These are phyloP conservation scores for Eucalyptus shirleyi DNA, from an alignment of 345 rosid species.

Conservation along the genomic window DNA sequence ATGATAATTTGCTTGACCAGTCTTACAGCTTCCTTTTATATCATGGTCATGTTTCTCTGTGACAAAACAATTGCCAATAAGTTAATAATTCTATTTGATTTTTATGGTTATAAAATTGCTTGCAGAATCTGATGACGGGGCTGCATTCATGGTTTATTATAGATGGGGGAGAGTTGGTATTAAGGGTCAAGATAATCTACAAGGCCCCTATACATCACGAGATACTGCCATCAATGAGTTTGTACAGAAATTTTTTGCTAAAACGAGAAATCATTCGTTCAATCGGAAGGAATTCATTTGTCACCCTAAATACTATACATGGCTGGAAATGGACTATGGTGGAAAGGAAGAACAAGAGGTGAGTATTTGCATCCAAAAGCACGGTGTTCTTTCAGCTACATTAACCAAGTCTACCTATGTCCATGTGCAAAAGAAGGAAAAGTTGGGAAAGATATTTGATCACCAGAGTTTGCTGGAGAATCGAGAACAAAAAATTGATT, in stretches of 20 bases:
- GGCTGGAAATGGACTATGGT: slow-evolving; percentile 79
- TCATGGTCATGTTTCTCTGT: not conserved
- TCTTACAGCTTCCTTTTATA: not conserved
- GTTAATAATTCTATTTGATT: not conserved
- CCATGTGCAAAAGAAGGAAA: not conserved
- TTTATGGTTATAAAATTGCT: not conserved
- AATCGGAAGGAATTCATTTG: slow-evolving; percentile 40
- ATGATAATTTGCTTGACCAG: not conserved
- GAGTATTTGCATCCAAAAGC: slow-evolving; percentile 7
- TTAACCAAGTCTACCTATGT: not conserved
- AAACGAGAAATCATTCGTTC: slow-evolving; percentile 60
- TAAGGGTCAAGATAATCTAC: slow-evolving; percentile 69
- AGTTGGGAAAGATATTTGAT: not conserved
- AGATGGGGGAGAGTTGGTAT: slow-evolving; percentile 97
- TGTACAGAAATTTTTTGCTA: slow-evolving; percentile 45
- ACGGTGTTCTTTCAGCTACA: not conserved
- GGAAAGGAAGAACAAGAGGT: slow-evolving; percentile 40
- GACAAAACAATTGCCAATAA: not conserved
- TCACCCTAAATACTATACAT: slow-evolving; percentile 51
- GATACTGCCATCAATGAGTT: slow-evolving; percentile 47
- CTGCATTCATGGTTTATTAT: slow-evolving; percentile 45
- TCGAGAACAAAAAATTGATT: not conserved
- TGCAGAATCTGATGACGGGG: slow-evolving; percentile 68
- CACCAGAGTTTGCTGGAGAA: not conserved
- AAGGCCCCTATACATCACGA: slow-evolving; percentile 48